Evolutionary conservation across 1,284 basidiomycete species (phyloP).

Genomic region (Boletus mariae): DNA sequence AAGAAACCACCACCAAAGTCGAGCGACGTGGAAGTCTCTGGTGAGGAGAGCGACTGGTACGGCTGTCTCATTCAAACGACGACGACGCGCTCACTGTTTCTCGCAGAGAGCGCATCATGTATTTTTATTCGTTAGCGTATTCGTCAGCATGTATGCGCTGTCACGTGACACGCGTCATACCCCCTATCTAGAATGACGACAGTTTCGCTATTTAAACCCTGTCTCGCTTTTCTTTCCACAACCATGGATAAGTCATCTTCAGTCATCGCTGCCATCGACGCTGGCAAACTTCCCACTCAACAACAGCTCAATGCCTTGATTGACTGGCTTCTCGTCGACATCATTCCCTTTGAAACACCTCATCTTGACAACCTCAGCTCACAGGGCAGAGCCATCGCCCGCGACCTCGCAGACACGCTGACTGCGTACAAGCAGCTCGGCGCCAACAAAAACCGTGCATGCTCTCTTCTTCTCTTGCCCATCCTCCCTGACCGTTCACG

Average conservation of each 20-base stretch:
- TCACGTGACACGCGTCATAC: conserved; percentile 18
- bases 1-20: conserved; percentile 21
- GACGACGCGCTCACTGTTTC: neutral
- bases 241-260: conserved; percentile 58
- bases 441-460: conserved; percentile 52
- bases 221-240: neutral
- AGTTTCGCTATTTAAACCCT: neutral
- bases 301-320: conserved; percentile 49
- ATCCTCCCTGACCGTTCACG: neutral
- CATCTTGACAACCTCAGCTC: conserved; percentile 45
- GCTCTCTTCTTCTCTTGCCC: neutral
- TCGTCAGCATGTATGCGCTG: conserved; percentile 4
- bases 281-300: conserved; percentile 61
- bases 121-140: neutral
- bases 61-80: neutral
- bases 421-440: conserved; percentile 51
- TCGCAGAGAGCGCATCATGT: neutral
- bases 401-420: conserved; percentile 47
- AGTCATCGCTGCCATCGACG: conserved; percentile 57
- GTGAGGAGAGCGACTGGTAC: conserved; percentile 24
- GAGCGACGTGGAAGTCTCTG: conserved; percentile 25
- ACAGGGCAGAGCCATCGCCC: conserved; percentile 49
- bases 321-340: conserved; percentile 47
- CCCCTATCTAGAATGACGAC: conserved; percentile 21
- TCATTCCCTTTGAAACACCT: conserved; percentile 41